Evolutionary conservation across 2,329 filamentous ascomycete species (phyloP).

Genomic region (Nigrospora oryzae): DNA sequence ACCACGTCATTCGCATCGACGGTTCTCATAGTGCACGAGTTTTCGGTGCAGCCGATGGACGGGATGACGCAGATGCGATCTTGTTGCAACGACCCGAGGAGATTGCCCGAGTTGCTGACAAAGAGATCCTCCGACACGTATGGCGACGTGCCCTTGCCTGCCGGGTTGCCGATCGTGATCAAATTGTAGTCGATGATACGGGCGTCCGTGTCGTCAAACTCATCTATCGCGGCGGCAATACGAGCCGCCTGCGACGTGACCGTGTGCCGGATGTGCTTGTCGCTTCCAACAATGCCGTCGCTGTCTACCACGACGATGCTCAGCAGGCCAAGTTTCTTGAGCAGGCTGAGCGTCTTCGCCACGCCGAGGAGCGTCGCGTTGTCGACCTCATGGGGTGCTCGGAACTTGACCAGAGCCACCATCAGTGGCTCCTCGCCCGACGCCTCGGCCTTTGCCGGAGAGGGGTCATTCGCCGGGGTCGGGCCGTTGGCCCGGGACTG

Average conservation of each 20-base stretch:
- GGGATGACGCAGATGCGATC: conserved; percentile 66
- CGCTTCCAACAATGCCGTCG: conserved; percentile 24
- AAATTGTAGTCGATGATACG: conserved; percentile 53
- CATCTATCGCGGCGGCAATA: conserved; percentile 66
- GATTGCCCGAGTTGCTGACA: conserved; percentile 38
- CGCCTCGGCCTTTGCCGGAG: conserved; percentile 9
- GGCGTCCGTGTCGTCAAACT: conserved; percentile 58
- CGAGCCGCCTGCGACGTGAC: conserved; percentile 60
- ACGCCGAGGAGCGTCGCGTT: conserved; percentile 65
- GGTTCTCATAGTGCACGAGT: conserved; percentile 26
- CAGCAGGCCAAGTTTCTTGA: conserved; percentile 71
- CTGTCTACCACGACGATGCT: conserved; percentile 81
- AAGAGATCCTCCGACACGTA: conserved; percentile 24
- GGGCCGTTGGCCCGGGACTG: conserved; percentile 14
- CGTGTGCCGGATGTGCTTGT: conserved; percentile 28
- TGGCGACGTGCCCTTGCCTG: conserved; percentile 15
- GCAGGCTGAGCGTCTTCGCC: conserved; percentile 74
- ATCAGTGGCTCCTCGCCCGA: conserved; percentile 38
- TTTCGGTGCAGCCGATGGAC: conserved; percentile 31
- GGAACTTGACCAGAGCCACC: conserved; percentile 79
- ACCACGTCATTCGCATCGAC: conserved; percentile 54
- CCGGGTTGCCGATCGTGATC: conserved; percentile 28
- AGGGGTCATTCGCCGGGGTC: not conserved
- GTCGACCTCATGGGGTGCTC: conserved; percentile 62
- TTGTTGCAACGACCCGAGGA: conserved; percentile 58